Evolutionary conservation across 2,329 filamentous ascomycete species (phyloP), one percentile per base, ranked within the genome.

Genomic region (Fusarium redolens): DNA sequence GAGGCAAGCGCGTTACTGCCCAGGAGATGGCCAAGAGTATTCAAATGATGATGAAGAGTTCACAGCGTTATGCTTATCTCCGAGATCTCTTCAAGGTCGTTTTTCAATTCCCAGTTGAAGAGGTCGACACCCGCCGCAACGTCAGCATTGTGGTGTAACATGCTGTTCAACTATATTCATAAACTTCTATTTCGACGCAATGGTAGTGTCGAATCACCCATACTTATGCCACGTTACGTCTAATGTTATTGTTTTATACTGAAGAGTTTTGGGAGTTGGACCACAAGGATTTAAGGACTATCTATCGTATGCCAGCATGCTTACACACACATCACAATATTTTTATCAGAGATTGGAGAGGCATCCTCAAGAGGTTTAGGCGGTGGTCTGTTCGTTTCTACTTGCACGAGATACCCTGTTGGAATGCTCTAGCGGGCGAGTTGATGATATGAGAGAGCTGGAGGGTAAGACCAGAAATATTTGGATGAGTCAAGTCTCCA

Each of bases 11-110:
- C 14, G 86, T 93, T 10, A 87, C 86, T 7, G 93, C 93, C 1
- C 83, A 86, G n/a, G 95, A 98, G 75, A 90, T 97, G 70, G 93
- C 93, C 40, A 92, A 92, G 80, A 93, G 93, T 55, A 92, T 97
- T 11, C 86, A 88, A 58, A 92, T 92, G 85, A 93, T 97, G 89
- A 89, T 89, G 58, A 86, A 90, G 63, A 91, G 89, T 41, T 87
- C 87, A 33, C 78, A 81, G 63, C 90, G 95, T 76, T 96, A 96
- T 81, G 85, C 85, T 13, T 98, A 96, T 86, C 84, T 98, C 71
- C 87, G 90, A 55, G 95, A 97, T 77, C 85, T 98, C 18, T 98
- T 93, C 83, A 89, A 90, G 59, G 86, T 96, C 44, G 94, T 97
- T 5, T 97, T 97, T 80, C 93, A 94, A 7, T 96, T 96, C 78